Conservation (phyloP, 805 yeast genomes). For the Phaffomyces thermotolerans region DNA sequence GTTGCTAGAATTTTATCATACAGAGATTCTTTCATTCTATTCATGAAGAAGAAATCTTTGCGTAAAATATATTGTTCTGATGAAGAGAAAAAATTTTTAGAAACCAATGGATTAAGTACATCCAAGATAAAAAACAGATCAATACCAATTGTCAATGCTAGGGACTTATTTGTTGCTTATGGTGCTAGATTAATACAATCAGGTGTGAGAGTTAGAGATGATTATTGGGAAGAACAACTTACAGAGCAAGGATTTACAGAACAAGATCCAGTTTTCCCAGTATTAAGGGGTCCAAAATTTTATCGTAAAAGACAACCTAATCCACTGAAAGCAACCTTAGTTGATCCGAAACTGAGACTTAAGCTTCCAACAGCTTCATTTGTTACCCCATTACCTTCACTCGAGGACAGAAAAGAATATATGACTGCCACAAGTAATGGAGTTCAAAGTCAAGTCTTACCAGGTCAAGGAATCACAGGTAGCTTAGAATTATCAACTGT, state of each 20-base stretch:
- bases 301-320: slow-evolving; percentile 7
- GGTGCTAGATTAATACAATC: slow-evolving; percentile 41
- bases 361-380: slow-evolving; percentile 3
- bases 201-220: slow-evolving; percentile 47
- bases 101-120: slow-evolving; percentile 21
- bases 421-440: slow-evolving; percentile 15
- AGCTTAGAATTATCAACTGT: slow-evolving; percentile 21
- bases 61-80: slow-evolving; percentile 30
- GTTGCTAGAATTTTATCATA: slow-evolving; percentile 35
- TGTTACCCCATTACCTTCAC: slow-evolving; percentile 18
- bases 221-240: slow-evolving; percentile 46
- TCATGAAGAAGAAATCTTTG: slow-evolving; percentile 32
- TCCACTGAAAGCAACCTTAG: background rate
- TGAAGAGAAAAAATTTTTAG: slow-evolving; percentile 31
- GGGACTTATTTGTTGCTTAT: slow-evolving; percentile 39
- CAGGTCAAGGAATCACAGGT: slow-evolving; percentile 26
- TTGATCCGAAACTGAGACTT: slow-evolving; percentile 3
- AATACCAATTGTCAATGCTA: slow-evolving; percentile 28
- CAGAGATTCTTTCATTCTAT: slow-evolving; percentile 48
- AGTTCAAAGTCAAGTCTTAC: slow-evolving; percentile 18
- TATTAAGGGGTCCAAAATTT: slow-evolving; percentile 11
- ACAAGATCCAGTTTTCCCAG: slow-evolving; percentile 35
- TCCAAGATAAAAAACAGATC: slow-evolving; percentile 18
- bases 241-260: slow-evolving; percentile 37
- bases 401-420: slow-evolving; percentile 23